Conservation (phyloP, 345 rosid genomes). For the Clausena lansium region DNA sequence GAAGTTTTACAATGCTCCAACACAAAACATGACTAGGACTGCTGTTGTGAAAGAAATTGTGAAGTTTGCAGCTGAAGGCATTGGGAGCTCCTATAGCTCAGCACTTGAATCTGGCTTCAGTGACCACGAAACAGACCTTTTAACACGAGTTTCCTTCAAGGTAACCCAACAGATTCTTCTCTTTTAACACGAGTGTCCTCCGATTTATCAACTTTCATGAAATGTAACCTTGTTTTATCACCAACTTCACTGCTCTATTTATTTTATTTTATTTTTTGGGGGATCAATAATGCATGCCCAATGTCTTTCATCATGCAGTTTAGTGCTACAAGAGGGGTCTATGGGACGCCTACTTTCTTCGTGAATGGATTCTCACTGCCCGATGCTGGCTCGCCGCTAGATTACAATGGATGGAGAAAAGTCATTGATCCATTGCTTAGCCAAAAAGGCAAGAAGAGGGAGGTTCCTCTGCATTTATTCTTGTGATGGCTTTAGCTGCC, state of each 20-base stretch:
- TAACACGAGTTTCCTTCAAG: constrained; percentile 80
- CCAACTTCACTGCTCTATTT: too few relatives aligned
- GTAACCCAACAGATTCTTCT: constrained; percentile 28
- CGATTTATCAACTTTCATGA: background rate
- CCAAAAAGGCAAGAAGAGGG: constrained; percentile 14
- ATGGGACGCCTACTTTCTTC: constrained; percentile 65
- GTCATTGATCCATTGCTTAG: constrained; percentile 57
- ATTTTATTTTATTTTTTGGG: too few relatives aligned
- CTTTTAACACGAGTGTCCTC: background rate
- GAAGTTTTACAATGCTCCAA: constrained; percentile 60
- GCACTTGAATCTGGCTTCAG: constrained; percentile 55
- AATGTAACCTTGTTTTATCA: background rate
- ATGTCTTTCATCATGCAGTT: constrained; percentile 41
- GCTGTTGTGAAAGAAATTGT: constrained; percentile 52
- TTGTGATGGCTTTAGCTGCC: background rate
- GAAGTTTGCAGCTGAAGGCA: constrained; percentile 46
- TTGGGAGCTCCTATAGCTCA: constrained; percentile 53
- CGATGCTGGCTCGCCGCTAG: constrained; percentile 44
- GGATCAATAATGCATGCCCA: background rate
- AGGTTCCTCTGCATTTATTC: constrained; percentile 3
- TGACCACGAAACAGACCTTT: constrained; percentile 53
- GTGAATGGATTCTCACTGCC: constrained; percentile 75
- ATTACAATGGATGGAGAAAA: constrained; percentile 58
- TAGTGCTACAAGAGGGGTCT: constrained; percentile 69
- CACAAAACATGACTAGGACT: constrained; percentile 53